Conservation (phyloP, 371 early-diverging fungal genomes). For the Rhizopus delemar region DNA sequence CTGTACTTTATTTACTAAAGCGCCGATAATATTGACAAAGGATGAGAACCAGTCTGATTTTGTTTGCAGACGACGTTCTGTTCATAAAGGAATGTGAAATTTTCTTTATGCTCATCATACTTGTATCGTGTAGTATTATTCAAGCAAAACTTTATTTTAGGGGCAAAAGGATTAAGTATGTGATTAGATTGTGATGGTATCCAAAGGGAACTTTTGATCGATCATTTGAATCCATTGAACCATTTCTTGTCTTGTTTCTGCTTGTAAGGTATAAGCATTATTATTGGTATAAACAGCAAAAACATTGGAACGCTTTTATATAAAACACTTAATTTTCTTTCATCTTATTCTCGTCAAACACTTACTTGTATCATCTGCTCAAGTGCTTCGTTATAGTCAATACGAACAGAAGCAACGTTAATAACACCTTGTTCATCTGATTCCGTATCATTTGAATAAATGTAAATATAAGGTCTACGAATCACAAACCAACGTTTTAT, state of each 20-base stretch:
- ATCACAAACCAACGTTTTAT: constrained; percentile 81
- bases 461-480: constrained; percentile 81
- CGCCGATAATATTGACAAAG: no score
- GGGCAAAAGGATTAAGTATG: neutral
- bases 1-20: no score
- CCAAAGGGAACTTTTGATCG: constrained; percentile 61
- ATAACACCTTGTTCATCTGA: constrained; percentile 72
- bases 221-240: constrained; percentile 76
- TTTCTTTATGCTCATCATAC: no score
- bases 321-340: constrained; percentile 2
- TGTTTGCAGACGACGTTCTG: no score
- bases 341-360: neutral
- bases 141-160: no score
- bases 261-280: constrained; percentile 77
- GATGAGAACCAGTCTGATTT: no score
- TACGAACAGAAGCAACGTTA: constrained; percentile 70
- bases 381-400: constrained; percentile 68
- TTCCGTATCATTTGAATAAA: constrained; percentile 68
- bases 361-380: constrained; percentile 68
- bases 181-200: constrained; percentile 25
- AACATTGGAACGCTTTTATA: constrained; percentile 59
- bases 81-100: no score
- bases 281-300: constrained; percentile 82
- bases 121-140: no score
- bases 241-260: constrained; percentile 69